Evolutionary conservation across 371 early-diverging fungal species (phyloP).

Genomic region (Actinomucor elegans): DNA sequence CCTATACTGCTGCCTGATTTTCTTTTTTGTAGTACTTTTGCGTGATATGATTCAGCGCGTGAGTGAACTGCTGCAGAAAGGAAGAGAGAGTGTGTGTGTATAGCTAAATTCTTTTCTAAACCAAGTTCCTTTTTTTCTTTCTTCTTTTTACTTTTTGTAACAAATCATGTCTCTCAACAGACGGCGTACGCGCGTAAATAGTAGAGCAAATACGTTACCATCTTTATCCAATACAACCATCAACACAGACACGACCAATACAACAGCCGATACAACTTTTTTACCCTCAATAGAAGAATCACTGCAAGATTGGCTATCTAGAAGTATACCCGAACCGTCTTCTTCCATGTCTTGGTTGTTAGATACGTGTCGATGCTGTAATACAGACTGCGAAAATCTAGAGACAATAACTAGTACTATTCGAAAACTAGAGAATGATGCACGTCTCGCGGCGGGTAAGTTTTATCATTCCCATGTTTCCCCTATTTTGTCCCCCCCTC

Average conservation of each 20-base stretch:
- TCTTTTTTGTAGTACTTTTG: too few relatives aligned
- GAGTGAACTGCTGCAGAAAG: too few relatives aligned
- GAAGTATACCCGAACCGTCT: slow-evolving; percentile 27
- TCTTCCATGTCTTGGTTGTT: slow-evolving; percentile 16
- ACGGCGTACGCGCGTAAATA: slow-evolving; percentile 7
- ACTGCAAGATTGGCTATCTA: slow-evolving; percentile 39
- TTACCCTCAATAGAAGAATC: slow-evolving; percentile 36
- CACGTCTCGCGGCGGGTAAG: slow-evolving; percentile 50
- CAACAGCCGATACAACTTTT: background rate
- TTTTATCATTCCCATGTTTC: background rate
- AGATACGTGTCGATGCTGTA: slow-evolving; percentile 39
- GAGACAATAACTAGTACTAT: slow-evolving; percentile 29
- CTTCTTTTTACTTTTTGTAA: background rate
- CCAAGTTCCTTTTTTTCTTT: slow-evolving; percentile 1
- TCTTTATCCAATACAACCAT: slow-evolving; percentile 7
- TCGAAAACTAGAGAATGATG: slow-evolving; percentile 40
- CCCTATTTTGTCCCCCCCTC: background rate
- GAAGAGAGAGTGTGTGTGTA: too few relatives aligned
- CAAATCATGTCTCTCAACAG: slow-evolving; percentile 19
- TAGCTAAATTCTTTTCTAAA: background rate
- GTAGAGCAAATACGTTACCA: slow-evolving; percentile 12
- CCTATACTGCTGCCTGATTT: too few relatives aligned
- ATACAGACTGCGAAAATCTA: slow-evolving; percentile 30
- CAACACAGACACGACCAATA: background rate
- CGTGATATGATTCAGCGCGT: too few relatives aligned